phyloP scores from a whole-genome alignment of 83 land plant species.

The Picea abies region DNA sequence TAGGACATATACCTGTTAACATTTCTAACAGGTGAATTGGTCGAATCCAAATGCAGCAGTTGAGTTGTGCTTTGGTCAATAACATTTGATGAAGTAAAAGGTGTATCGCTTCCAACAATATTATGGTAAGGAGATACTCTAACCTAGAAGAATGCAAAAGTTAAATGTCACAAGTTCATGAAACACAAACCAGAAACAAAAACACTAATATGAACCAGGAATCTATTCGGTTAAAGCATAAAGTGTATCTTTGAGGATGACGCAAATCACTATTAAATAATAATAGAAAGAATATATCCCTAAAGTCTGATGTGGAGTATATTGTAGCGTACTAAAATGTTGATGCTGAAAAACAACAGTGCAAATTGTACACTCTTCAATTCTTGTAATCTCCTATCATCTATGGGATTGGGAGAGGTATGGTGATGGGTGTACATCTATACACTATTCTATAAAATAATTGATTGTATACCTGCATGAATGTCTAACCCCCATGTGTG shows the following conservation, averaged over 20 bases:
- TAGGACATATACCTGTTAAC: conserved; percentile 1
- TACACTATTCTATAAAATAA: too few species aligned
- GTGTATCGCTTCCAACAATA: conserved; percentile 1
- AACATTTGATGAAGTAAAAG: background rate
- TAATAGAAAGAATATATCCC: background rate
- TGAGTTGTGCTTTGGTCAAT: background rate
- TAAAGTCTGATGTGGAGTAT: background rate
- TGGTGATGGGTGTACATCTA: too few species aligned
- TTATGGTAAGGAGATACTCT: background rate
- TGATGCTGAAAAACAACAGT: background rate
- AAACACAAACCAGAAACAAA: background rate
- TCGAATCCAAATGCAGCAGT: background rate
- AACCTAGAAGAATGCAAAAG: conserved; percentile 9
- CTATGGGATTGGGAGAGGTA: too few species aligned
- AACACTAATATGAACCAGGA: background rate
- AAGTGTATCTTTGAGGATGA: background rate
- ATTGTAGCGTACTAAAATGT: background rate
- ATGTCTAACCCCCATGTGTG: too few species aligned
- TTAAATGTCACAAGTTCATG: background rate
- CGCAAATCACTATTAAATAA: background rate
- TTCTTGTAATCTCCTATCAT: too few species aligned
- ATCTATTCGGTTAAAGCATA: background rate
- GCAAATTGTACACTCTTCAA: background rate
- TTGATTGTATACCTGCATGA: too few species aligned
- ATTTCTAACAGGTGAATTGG: background rate